Evolutionary conservation across 257 asterid species (phyloP), one percentile per base, ranked within the genome.

Genomic region (Mitragyna speciosa): DNA sequence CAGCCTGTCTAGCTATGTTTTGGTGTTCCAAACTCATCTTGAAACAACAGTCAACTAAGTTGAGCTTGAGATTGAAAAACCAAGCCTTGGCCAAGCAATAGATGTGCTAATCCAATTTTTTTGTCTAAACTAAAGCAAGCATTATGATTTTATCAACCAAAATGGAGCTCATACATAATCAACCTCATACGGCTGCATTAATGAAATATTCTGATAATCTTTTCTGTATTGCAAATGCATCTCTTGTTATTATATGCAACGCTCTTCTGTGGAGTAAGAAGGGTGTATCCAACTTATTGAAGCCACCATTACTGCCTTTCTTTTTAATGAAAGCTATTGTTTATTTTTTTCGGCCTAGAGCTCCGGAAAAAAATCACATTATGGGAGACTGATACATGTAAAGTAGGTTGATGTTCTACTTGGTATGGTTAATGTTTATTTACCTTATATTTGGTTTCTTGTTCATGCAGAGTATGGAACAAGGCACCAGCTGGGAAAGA

Each of bases 401-500:
- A 63, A 47, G 45, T 30, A 70, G 72, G 56, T 28, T 49, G 80
- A 39, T 33, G 59, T 70, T 26, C 54, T 49, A 20, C 28, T 76
- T 61, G n/a, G 45, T 65, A 26, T 26, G 16, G 22, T 12, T 30
- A 36, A 43, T 36, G 14, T 17, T 54, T 73, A 45, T 33, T 63
- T 71, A 41, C 51, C 63, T 73, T 45, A 54, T 26, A 58, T 41
- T 31, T 39, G 54, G n/a, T 54, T 63, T 78, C 39, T 41, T 72
- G 9, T 48, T 51, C 14, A 68, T 78, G 79, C 58, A 52, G 99
- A 95, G 86, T 86, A 92, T 82, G 96, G 97, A 79, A 95, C 98
- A 26, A 86, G 86, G 83, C 92, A 89, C 52, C 83, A 82, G 58
- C 84, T 95, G 86, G 98, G 99, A 82, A 93, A 81, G 90, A 84